Conservation (phyloP, 1,284 basidiomycete genomes). For the Boletus semigastroideus region DNA sequence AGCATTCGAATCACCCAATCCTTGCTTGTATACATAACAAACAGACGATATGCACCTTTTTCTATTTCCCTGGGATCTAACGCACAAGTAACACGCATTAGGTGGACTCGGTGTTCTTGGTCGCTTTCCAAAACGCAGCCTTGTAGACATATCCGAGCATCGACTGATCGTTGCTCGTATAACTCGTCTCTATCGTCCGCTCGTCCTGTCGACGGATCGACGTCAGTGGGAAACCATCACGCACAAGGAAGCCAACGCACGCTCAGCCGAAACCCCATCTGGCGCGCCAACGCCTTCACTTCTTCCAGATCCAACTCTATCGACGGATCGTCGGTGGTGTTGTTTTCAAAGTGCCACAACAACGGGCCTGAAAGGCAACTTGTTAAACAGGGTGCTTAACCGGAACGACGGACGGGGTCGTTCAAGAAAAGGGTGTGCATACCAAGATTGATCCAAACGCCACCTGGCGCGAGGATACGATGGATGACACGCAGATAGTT, state of each 20-base stretch:
- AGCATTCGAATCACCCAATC: too few relatives aligned
- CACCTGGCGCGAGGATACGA: slow-evolving; percentile 75
- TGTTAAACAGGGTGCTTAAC: background rate
- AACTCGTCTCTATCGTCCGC: slow-evolving; percentile 77
- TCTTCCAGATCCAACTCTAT: slow-evolving; percentile 91
- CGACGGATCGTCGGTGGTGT: slow-evolving; percentile 73
- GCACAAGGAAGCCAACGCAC: slow-evolving; percentile 43
- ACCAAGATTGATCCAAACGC: slow-evolving; percentile 92
- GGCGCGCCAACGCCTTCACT: slow-evolving; percentile 71
- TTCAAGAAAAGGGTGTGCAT: slow-evolving; percentile 1
- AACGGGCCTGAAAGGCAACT: slow-evolving; percentile 64
- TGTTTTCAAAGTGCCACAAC: slow-evolving; percentile 96
- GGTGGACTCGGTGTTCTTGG: slow-evolving; percentile 40
- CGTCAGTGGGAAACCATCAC: slow-evolving; percentile 6
- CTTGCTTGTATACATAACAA: too few relatives aligned
- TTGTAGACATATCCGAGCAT: slow-evolving; percentile 92
- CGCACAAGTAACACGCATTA: background rate
- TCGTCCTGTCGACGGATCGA: slow-evolving; percentile 47
- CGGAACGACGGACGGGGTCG: background rate
- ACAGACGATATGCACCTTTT: too few relatives aligned
- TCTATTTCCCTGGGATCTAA: background rate
- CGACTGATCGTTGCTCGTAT: slow-evolving; percentile 79
- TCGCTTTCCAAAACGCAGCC: slow-evolving; percentile 84
- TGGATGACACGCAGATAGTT: slow-evolving; percentile 86
- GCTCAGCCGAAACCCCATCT: slow-evolving; percentile 82